Base-by-base conservation (phyloP, 1,284 basidiomycete genomes). In the Moniliella sp. region DNA sequence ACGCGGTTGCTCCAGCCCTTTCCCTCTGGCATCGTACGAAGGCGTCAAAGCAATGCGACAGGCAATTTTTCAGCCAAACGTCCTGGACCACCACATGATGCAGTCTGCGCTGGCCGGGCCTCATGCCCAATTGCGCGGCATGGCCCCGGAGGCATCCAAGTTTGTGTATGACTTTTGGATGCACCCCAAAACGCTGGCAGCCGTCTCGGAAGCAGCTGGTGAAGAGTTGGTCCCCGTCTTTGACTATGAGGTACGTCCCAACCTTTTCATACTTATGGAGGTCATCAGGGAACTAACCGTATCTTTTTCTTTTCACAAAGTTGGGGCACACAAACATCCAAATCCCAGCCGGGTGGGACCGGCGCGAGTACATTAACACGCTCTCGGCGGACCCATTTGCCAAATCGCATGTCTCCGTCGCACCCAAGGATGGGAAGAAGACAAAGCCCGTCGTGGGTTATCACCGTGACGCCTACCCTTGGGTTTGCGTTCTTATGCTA, bases 401-500 rank as follows among this genome's bases (percentile, higher is more conserved):
- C 17, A 37, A 29, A 23, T 8, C 28, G n/a, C 8, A 16, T 14
- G 11, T n/a, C 12, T 11, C 23, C 14, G 30, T 14, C 27, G 2
- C 21, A 29, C 2, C 9, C 5, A 28, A 31, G 12, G 34, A 28
- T 5, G 19, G 18, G 3, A 26, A 28, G 15, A 27, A 33, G 17
- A 18, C 26, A 15, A 18, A 17, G 9, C 28, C 25, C 12, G 34
- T 39, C 4, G 37, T 39, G 10, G 37, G 30, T 9, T 39, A 25
- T n/a, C 37, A 39, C 30, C 30, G 30, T 15, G 37, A 39, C 19
- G 34, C 37, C 5, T 48, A 48, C 17, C 46, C 43, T 5, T 48
- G 41, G 28, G 50, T 54, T 15, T 39, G 36, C 33, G 50, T 50
- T 3, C 31, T 50, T 13, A 52, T 54, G 50, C 42, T 52, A 1